Evolutionary conservation across 2,329 filamentous ascomycete species (phyloP), one percentile per base, ranked within the genome.

Genomic region (Pseudogymnoascus sp.): DNA sequence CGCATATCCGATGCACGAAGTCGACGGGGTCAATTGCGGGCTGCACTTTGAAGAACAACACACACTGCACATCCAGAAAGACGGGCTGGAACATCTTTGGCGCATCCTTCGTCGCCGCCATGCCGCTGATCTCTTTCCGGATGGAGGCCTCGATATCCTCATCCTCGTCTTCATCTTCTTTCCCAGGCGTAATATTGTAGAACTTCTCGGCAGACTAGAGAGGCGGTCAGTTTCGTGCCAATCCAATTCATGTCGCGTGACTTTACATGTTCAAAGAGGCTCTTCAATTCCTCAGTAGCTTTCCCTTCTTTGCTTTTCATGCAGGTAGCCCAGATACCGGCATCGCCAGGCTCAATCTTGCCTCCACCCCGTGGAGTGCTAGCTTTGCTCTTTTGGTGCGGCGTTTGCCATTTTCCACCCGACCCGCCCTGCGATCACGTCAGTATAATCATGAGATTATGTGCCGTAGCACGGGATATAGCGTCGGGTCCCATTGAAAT

Each of bases 301-400:
- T 86, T 88, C 42, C 79, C 79, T 74, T 90, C 88, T 77, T 89
- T 87, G 66, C 84, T 84, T 71, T 87, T 83, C 60, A 87, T 84
- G 71, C 88, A 92, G 0, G 89, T 92, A 29, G 87, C 86, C 88
- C 89, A 93, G 63, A 93, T 85, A 4, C 90, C 90, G 60, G 81
- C 78, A 69, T 92, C 88, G 4, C 89, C 88, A 4, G 87, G 78
- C 67, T 89, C 83, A 58, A 92, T 74, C 10, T 74, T 78, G 41
- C 78, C 79, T 36, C 60, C 66, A 75, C 76, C 76, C 12, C 74
- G 74, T 64, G 74, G 72, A 59, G 75, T 72, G 17, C 76, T 75
- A 44, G 77, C 67, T 69, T 81, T 85, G 35, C 76, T 74, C 68
- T 80, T 78, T 51, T 86, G 83, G 64, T 84, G 80, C 12, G 84